Percentiles rank a stretch among this genome's conserved stretches.
Evolutionary conservation across 2,329 filamentous ascomycete genomes (phyloP).

Genomic region (Nothophoma quercina): DNA sequence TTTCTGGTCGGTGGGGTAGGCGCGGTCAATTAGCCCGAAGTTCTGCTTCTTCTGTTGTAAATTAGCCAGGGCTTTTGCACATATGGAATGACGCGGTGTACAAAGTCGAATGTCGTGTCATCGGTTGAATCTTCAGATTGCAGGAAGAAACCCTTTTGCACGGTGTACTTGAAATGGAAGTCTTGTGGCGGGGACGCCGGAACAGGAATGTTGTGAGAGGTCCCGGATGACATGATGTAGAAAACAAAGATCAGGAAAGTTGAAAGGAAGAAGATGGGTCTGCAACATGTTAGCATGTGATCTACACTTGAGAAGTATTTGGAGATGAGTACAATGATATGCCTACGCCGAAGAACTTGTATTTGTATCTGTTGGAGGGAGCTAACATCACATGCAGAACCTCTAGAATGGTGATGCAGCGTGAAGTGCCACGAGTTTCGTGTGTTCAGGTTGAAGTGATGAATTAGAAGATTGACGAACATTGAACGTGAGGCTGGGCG

Average conservation of each 20-base stretch:
- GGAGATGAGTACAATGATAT: not conserved
- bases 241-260: slow-evolving; percentile 11
- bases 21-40: slow-evolving; percentile 70
- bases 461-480: not conserved
- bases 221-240: slow-evolving; percentile 11
- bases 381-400: slow-evolving; percentile 1
- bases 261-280: slow-evolving; percentile 25
- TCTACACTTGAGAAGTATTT: not conserved
- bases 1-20: slow-evolving; percentile 53
- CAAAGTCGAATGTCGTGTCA: slow-evolving; percentile 68
- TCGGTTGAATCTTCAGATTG: slow-evolving; percentile 68
- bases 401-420: too few species aligned
- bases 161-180: slow-evolving; percentile 64
- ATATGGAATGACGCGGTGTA: slow-evolving; percentile 39
- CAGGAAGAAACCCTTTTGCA: slow-evolving; percentile 68
- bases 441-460: not conserved
- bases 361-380: not conserved
- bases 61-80: not conserved
- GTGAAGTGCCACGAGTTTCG: not conserved
- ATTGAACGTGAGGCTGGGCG: slow-evolving; percentile 1
- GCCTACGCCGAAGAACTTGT: not conserved
- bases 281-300: not conserved
- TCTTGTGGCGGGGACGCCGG: slow-evolving; percentile 10
- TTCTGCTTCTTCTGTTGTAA: slow-evolving; percentile 62
- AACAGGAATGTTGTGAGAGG: slow-evolving; percentile 3